Percentiles rank a stretch among this genome's conserved stretches.
Conservation (phyloP, 306 rosid species). For the Malus domestica region DNA sequence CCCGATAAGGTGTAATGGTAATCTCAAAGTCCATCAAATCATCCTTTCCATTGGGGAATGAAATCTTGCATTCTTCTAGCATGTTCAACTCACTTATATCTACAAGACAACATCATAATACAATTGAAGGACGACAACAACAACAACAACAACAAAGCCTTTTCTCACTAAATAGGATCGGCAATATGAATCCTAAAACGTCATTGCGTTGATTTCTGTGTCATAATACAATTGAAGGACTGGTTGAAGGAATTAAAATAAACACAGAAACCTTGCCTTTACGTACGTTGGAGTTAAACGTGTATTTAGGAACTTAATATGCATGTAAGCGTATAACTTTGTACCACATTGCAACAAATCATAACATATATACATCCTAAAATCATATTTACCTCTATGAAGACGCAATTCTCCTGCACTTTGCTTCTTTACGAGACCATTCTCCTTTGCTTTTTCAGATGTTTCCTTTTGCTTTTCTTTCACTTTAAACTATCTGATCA, state of each 20-base stretch:
- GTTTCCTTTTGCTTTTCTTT: conserved; percentile 40
- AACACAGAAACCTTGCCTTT: no score
- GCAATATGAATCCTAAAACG: no score
- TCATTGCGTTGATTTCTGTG: no score
- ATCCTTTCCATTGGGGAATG: conserved; percentile 34
- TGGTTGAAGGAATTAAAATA: no score
- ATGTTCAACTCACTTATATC: conserved; percentile 36
- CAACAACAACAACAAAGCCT: background rate
- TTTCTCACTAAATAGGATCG: background rate
- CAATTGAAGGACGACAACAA: background rate
- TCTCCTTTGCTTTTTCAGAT: conserved; percentile 20
- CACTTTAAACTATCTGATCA: conserved; percentile 37
- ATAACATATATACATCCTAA: background rate
- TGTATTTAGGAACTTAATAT: no score
- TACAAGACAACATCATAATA: background rate
- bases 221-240: no score
- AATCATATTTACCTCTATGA: conserved; percentile 24
- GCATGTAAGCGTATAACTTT: no score
- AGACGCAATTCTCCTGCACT: conserved; percentile 41
- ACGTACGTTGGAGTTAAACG: no score
- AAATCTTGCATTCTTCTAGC: conserved; percentile 27
- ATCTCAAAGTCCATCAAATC: conserved; percentile 41
- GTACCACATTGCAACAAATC: no score
- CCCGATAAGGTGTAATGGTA: conserved; percentile 32
- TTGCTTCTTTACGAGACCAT: conserved; percentile 29